These are phyloP conservation scores for Royoungia palumana DNA, from an alignment of 768 basidiomycete species.

Conservation along the genomic window DNA sequence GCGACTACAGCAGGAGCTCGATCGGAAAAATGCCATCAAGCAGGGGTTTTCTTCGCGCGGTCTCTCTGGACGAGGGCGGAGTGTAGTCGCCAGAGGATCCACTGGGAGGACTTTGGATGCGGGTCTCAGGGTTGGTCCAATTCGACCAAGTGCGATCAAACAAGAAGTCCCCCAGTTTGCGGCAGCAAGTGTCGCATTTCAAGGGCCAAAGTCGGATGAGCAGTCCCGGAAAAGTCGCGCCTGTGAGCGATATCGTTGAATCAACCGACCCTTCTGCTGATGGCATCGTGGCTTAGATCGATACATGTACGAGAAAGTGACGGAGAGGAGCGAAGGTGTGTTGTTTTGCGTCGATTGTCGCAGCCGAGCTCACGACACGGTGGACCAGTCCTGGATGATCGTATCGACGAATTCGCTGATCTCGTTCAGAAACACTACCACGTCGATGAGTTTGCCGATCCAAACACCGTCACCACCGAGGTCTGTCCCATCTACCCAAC, in stretches of 20 bases:
- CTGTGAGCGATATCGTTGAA: slow-evolving; percentile 44
- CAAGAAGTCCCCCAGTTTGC: slow-evolving; percentile 16
- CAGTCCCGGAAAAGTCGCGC: slow-evolving; percentile 42
- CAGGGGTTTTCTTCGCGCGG: slow-evolving; percentile 31
- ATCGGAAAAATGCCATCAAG: slow-evolving; percentile 27
- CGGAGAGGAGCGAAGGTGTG: slow-evolving; percentile 77
- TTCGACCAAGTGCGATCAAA: slow-evolving; percentile 14
- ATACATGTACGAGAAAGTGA: slow-evolving; percentile 93
- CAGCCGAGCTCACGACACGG: neutral
- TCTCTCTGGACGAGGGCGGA: slow-evolving; percentile 9
- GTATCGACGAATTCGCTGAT: slow-evolving; percentile 84
- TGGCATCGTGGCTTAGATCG: slow-evolving; percentile 47
- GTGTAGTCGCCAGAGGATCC: neutral
- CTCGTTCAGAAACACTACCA: slow-evolving; percentile 66
- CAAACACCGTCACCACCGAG: slow-evolving; percentile 49
- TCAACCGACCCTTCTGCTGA: neutral
- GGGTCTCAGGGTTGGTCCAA: slow-evolving; percentile 14
- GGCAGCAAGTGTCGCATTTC: slow-evolving; percentile 28
- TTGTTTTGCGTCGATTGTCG: slow-evolving; percentile 4
- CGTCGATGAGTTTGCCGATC: slow-evolving; percentile 77
- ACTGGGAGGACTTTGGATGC: slow-evolving; percentile 7
- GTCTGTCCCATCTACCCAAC: slow-evolving; percentile 27
- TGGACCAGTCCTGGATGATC: slow-evolving; percentile 69
- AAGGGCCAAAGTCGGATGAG: slow-evolving; percentile 30
- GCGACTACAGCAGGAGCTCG: slow-evolving; percentile 42